Percentiles rank a stretch among this genome's conserved stretches.
Conservation (phyloP, 208 protist species). For the Trichomonas tenax region DNA sequence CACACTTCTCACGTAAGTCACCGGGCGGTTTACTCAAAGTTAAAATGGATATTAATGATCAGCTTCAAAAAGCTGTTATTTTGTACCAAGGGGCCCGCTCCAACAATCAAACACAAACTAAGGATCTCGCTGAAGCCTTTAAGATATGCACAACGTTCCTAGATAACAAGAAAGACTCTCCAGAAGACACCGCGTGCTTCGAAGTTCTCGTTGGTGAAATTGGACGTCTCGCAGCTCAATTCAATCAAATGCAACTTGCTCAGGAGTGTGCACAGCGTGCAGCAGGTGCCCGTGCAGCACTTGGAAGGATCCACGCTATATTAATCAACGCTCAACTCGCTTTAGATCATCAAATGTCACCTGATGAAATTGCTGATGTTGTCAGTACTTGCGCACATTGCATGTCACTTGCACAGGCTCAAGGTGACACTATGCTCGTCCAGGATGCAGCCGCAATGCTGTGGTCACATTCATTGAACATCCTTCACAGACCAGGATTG, state of each 20-base stretch:
- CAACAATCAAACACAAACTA: not conserved
- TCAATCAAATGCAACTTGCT: not conserved
- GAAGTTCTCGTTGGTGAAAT: not conserved
- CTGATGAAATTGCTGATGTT: not conserved
- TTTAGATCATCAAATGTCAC: not conserved
- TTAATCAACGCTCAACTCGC: not conserved
- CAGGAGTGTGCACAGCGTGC: not conserved
- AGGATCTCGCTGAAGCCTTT: not conserved
- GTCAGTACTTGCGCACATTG: not conserved
- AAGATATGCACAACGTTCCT: not conserved
- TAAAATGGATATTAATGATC: slow-evolving; percentile 7
- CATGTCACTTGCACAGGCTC: not conserved
- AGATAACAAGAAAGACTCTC: not conserved
- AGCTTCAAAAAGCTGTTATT: slow-evolving; percentile 20
- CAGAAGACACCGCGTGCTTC: not conserved
- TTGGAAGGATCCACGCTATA: not conserved
- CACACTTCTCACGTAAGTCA: not conserved
- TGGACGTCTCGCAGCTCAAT: not conserved
- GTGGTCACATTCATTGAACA: not conserved
- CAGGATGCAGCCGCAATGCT: not conserved
- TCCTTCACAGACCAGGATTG: not conserved
- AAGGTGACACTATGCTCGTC: not conserved
- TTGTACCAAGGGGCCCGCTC: not conserved
- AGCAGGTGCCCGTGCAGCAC: not conserved
- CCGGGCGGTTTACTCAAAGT: not conserved